Percentiles rank a stretch among this genome's conserved stretches.
These are phyloP conservation scores for Neospora caninum DNA, from an alignment of 169 alveolate genomes.

Conservation along the genomic window DNA sequence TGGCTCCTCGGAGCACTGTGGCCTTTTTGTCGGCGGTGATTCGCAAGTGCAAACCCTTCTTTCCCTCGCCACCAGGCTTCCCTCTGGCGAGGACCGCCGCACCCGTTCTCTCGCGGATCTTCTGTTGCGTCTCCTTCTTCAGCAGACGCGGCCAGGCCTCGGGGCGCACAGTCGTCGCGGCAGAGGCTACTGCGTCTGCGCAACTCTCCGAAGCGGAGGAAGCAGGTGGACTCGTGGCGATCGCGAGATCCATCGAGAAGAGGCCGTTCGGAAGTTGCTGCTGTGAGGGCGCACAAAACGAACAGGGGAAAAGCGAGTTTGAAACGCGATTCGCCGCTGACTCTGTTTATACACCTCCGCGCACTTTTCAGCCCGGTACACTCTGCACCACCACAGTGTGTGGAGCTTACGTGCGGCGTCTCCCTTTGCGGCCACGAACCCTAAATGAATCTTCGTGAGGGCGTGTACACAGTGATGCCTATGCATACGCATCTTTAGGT, in stretches of 20 bases:
- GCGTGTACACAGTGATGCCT: too few relatives aligned
- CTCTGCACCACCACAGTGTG: too few relatives aligned
- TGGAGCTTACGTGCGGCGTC: too few relatives aligned
- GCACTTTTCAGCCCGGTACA: too few relatives aligned
- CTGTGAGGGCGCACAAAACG: neutral
- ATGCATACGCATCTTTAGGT: neutral
- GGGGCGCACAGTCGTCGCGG: neutral
- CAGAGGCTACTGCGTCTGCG: neutral
- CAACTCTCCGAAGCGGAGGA: neutral
- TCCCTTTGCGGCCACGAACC: too few relatives aligned
- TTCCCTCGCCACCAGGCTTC: neutral
- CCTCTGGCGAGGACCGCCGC: neutral
- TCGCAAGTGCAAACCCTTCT: neutral
- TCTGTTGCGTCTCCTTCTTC: neutral
- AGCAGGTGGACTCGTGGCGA: neutral
- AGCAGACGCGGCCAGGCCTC: neutral
- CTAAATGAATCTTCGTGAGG: too few relatives aligned
- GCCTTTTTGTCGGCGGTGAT: neutral
- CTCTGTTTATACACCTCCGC: too few relatives aligned
- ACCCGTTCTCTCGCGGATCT: neutral
- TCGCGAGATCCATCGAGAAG: neutral
- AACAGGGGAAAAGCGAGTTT: neutral
- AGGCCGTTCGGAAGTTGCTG: neutral
- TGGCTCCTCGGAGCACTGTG: neutral
- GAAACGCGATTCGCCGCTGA: too few relatives aligned